Percentiles rank a stretch among this genome's conserved stretches.
These are phyloP conservation scores for Coffea eugenioides DNA, from an alignment of 257 asterid genomes.

Conservation along the genomic window DNA sequence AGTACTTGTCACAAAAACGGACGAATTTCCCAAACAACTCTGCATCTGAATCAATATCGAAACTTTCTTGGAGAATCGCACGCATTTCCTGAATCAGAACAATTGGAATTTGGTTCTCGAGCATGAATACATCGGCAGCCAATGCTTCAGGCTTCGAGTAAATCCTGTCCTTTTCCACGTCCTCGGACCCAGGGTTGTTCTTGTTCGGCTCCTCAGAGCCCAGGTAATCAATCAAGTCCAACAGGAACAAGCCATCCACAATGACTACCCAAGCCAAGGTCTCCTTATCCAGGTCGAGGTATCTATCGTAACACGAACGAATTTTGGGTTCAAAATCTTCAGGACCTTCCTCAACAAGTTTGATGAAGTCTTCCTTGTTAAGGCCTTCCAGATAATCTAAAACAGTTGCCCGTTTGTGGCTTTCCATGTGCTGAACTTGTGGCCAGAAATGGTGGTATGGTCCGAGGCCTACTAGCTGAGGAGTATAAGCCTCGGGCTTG, in stretches of 20 bases:
- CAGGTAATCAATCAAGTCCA: conserved; percentile 16
- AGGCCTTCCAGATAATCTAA: background rate
- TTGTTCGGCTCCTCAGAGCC: background rate
- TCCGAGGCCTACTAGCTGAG: conserved; percentile 36
- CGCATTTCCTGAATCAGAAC: conserved; percentile 18
- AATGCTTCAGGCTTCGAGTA: background rate
- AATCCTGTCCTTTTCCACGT: too few relatives aligned
- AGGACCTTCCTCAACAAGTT: too few relatives aligned
- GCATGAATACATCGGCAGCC: conserved; percentile 30
- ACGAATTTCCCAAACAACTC: background rate
- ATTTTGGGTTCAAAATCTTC: conserved; percentile 21
- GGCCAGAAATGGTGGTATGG: conserved; percentile 43
- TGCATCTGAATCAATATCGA: background rate
- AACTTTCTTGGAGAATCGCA: background rate
- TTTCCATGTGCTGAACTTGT: conserved; percentile 27
- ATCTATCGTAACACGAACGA: conserved; percentile 35
- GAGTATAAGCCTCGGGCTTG: conserved; percentile 41
- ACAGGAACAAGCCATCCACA: conserved; percentile 32
- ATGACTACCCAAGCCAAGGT: conserved; percentile 34
- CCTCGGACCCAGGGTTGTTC: too few relatives aligned
- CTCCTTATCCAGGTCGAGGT: conserved; percentile 27
- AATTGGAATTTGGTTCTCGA: conserved; percentile 50
- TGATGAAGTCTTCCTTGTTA: background rate
- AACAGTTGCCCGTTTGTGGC: conserved; percentile 29
- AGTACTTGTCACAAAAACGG: conserved; percentile 22